phyloP scores from a whole-genome alignment of 257 asterid genomes.

The Perilla frutescens region DNA sequence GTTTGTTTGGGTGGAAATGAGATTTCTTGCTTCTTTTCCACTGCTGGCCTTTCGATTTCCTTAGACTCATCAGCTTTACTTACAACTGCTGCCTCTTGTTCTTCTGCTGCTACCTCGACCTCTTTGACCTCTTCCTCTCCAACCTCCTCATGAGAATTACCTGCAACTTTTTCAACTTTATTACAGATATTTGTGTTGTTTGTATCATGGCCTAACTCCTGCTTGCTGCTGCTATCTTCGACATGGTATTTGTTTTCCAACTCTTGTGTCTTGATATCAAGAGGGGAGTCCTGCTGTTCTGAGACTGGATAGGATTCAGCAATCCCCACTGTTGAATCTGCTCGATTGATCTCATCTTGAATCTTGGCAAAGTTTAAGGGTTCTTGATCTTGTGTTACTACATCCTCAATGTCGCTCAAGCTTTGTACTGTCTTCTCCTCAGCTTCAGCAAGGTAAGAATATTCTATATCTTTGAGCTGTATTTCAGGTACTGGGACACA shows the following conservation, averaged over 20 bases:
- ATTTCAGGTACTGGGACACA: slow-evolving; percentile 37
- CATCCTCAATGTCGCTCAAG: slow-evolving; percentile 29
- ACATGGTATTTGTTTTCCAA: slow-evolving; percentile 31
- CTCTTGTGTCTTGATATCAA: slow-evolving; percentile 36
- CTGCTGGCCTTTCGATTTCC: slow-evolving; percentile 39
- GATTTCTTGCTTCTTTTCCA: slow-evolving; percentile 36
- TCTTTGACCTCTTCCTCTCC: slow-evolving; percentile 35
- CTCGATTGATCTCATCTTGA: slow-evolving; percentile 33
- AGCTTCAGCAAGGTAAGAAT: slow-evolving; percentile 32
- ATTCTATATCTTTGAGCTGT: slow-evolving; percentile 41
- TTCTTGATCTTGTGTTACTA: slow-evolving; percentile 38
- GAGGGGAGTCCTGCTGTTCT: slow-evolving; percentile 32
- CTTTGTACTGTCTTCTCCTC: slow-evolving; percentile 41
- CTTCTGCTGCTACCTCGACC: slow-evolving; percentile 26
- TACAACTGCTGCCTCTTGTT: slow-evolving; percentile 17
- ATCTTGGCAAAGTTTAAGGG: slow-evolving; percentile 20
- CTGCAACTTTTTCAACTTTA: slow-evolving; percentile 29
- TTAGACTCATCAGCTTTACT: slow-evolving; percentile 31
- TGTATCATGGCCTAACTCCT: slow-evolving; percentile 28
- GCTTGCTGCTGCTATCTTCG: slow-evolving; percentile 35
- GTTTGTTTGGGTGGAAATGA: slow-evolving; percentile 35
- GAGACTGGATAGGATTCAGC: slow-evolving; percentile 31
- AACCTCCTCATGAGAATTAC: slow-evolving; percentile 36
- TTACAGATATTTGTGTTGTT: slow-evolving; percentile 19
- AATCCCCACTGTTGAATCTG: slow-evolving; percentile 34